phyloP scores from a whole-genome alignment of 129 eudicot species.

The Helichrysum umbraculigerum region DNA sequence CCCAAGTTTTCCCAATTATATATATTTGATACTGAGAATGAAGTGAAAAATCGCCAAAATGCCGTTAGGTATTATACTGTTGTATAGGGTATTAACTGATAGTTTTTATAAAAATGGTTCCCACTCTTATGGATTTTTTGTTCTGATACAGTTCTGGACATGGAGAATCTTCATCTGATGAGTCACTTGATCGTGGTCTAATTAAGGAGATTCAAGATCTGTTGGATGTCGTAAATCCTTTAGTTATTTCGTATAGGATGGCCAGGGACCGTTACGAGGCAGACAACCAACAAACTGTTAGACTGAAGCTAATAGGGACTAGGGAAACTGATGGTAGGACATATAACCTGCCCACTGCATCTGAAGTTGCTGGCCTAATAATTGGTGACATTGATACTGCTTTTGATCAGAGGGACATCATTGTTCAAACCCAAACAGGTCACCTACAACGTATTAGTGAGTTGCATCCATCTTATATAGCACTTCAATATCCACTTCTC shows the following conservation, averaged over 20 bases:
- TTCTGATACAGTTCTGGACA: background rate
- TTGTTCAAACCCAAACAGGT: no score
- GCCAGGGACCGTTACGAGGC: background rate
- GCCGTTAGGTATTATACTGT: no score
- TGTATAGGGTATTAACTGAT: no score
- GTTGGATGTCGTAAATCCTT: background rate
- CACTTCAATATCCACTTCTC: no score
- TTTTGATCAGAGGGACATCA: background rate
- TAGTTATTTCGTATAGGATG: background rate
- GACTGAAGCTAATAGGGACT: background rate
- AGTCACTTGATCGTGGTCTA: background rate
- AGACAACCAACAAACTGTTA: background rate
- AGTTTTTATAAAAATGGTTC: no score
- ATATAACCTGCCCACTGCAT: background rate
- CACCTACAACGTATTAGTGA: no score
- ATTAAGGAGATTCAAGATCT: no score
- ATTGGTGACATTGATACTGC: background rate
- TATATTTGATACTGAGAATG: background rate
- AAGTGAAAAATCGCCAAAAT: no score
- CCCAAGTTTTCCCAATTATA: background rate
- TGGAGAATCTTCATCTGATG: background rate
- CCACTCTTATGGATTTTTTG: no score
- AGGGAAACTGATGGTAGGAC: background rate
- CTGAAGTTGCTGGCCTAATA: background rate
- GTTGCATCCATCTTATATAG: no score